A percentile compares a stretch with the other conserved stretches of the same genome.
phyloP scores from a whole-genome alignment of 2,329 filamentous ascomycete species.

The Septoria petroselini region DNA sequence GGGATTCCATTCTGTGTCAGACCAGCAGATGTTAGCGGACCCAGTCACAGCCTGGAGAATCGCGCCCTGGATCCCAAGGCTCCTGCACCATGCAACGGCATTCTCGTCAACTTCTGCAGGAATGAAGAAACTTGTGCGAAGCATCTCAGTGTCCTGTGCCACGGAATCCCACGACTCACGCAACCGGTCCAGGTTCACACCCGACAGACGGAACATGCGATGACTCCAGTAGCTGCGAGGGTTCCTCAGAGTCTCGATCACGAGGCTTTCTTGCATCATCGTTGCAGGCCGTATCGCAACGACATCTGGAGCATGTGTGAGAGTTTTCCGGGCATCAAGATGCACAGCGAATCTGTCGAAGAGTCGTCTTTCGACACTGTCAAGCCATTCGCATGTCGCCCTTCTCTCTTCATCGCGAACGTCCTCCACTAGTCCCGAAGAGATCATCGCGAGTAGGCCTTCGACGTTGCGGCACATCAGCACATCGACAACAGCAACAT shows the following conservation, averaged over 20 bases:
- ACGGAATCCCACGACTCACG: conserved; percentile 2
- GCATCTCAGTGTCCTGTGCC: neutral
- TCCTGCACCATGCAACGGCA: neutral
- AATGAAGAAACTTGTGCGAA: neutral
- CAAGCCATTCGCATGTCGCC: neutral
- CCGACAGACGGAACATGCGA: conserved; percentile 3
- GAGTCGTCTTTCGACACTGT: neutral
- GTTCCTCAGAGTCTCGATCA: conserved; percentile 7
- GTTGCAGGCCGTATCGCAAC: neutral
- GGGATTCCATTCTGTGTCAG: neutral
- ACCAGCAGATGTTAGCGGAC: neutral
- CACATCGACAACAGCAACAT: neutral
- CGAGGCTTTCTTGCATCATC: conserved; percentile 4
- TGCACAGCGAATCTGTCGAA: neutral
- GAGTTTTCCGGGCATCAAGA: neutral
- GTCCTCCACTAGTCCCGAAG: neutral
- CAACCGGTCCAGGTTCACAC: neutral
- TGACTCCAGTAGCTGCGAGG: conserved; percentile 12
- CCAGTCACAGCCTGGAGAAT: neutral
- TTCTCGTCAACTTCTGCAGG: neutral
- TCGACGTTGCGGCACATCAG: neutral
- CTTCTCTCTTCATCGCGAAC: neutral
- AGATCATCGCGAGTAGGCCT: neutral
- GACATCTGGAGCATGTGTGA: neutral
- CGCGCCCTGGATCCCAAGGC: neutral